Percentiles rank a stretch among this genome's conserved stretches.
phyloP scores from a whole-genome alignment of 2,329 filamentous ascomycete species.

The Knufia petricola region DNA sequence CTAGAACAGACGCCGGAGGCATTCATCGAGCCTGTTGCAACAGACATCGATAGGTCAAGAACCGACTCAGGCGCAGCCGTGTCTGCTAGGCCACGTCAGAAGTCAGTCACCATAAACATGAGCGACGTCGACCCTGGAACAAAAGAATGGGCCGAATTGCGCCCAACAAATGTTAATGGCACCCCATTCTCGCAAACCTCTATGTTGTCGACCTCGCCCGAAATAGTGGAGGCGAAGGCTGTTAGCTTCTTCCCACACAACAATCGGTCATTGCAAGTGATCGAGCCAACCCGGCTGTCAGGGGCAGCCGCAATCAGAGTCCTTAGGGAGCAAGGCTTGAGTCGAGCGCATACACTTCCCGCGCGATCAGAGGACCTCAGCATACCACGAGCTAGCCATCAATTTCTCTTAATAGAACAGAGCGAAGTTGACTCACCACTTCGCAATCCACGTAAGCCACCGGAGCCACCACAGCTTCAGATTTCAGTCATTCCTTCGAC shows the following conservation, averaged over 20 bases:
- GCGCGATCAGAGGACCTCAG: neutral
- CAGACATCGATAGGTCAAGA: neutral
- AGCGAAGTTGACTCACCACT: slow-evolving; percentile 46
- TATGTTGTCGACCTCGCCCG: slow-evolving; percentile 41
- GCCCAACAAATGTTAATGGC: slow-evolving; percentile 40
- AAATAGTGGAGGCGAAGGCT: slow-evolving; percentile 53
- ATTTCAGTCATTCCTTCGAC: slow-evolving; percentile 48
- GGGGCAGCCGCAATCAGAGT: slow-evolving; percentile 27
- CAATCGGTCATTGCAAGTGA: slow-evolving; percentile 54
- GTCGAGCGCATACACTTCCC: slow-evolving; percentile 10
- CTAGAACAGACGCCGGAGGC: neutral
- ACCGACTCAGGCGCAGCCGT: neutral
- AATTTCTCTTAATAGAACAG: slow-evolving; percentile 9
- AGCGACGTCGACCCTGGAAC: slow-evolving; percentile 21
- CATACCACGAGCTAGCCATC: slow-evolving; percentile 13
- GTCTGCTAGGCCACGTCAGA: slow-evolving; percentile 30
- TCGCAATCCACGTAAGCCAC: slow-evolving; percentile 48
- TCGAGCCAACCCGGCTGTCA: slow-evolving; percentile 40
- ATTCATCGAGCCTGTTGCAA: neutral
- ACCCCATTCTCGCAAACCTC: slow-evolving; percentile 40
- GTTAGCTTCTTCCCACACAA: slow-evolving; percentile 54
- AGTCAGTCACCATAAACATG: neutral
- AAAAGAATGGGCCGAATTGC: slow-evolving; percentile 32
- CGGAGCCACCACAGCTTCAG: slow-evolving; percentile 45
- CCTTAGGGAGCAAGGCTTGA: slow-evolving; percentile 23